phyloP scores from a whole-genome alignment of 495 filamentous ascomycete species.

The Penicillium chermesinum region DNA sequence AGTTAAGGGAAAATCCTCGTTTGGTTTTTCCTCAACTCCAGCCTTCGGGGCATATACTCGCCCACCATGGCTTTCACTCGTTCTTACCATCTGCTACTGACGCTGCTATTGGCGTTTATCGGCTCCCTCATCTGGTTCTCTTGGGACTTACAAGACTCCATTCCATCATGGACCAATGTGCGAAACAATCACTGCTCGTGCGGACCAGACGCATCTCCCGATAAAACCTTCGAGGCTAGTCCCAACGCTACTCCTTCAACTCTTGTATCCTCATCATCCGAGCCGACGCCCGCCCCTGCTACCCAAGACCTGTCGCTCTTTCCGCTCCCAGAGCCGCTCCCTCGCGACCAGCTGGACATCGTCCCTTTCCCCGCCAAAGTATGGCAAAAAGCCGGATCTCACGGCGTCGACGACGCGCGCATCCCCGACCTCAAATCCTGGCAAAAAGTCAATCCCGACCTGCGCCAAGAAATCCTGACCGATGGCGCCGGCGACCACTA shows the following conservation, averaged over 20 bases:
- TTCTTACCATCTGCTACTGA: background rate
- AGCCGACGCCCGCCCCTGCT: background rate
- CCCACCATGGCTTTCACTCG: background rate
- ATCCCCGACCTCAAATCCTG: constrained; percentile 18
- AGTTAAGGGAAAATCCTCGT: background rate
- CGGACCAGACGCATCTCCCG: background rate
- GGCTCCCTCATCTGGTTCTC: constrained; percentile 3
- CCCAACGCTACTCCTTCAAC: background rate
- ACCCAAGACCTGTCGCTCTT: background rate
- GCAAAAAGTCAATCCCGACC: constrained; percentile 23
- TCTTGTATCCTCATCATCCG: background rate
- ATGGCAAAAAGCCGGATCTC: constrained; percentile 29
- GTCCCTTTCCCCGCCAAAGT: constrained; percentile 19
- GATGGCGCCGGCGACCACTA: constrained; percentile 28
- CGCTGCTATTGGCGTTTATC: background rate
- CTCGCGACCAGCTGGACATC: background rate
- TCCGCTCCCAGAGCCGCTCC: background rate
- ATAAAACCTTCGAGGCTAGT: background rate
- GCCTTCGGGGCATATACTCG: background rate
- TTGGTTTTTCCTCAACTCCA: background rate
- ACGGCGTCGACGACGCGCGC: constrained; percentile 10
- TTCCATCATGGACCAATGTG: background rate
- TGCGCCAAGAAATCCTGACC: constrained; percentile 34
- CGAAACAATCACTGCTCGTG: background rate
- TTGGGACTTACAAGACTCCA: background rate